Base-by-base conservation (phyloP, 352 stramenopile genomes). In the Pythium myriotylum region DNA sequence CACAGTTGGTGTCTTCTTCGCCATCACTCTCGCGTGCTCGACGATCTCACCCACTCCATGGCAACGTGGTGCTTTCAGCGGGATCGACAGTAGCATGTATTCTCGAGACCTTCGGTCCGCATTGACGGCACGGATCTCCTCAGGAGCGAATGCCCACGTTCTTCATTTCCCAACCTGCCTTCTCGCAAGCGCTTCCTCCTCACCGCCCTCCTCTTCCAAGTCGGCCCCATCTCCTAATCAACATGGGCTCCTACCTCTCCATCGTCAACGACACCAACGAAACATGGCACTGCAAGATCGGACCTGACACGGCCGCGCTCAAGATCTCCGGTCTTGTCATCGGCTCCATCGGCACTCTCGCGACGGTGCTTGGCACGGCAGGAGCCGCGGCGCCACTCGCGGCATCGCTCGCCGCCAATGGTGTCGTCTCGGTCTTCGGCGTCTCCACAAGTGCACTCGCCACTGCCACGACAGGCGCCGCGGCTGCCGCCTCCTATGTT, bases 181-280 rank as follows among this genome's bases (percentile, higher is more conserved):
- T 40, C 33, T 40, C 33, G 33, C 33, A 40, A 40, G 14, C 33
- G 14, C 8, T 14, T 14, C 33, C 33, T 40, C 33, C 14, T 40
- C 8, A 40, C 33, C 8, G 33, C 33, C 14, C 33, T 14, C 8
- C 33, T 40, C 33, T 40, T n/a, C n/a, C n/a, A n/a, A n/a, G n/a
- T n/a, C n/a, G n/a, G n/a, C n/a, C n/a, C n/a, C n/a, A n/a, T n/a
- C n/a, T n/a, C n/a, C n/a, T n/a, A n/a, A n/a, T n/a, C n/a, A 64
- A 24, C 47, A 72, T 72, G 65, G 65, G 65, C 54, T 65, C 65
- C 22, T 72, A 63, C 39, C 41, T 72, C 24, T 66, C 65, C 4
- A 57, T 72, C 48, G 40, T 57, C 33, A 72, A 72, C 45, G 29
- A 72, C 53, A 72, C 65, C 23, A n/a, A 9, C 8, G 47, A 65